Percentiles rank a stretch among this genome's conserved stretches.
Conservation (phyloP, 495 filamentous ascomycete species). For the Talaromyces borbonicus region DNA sequence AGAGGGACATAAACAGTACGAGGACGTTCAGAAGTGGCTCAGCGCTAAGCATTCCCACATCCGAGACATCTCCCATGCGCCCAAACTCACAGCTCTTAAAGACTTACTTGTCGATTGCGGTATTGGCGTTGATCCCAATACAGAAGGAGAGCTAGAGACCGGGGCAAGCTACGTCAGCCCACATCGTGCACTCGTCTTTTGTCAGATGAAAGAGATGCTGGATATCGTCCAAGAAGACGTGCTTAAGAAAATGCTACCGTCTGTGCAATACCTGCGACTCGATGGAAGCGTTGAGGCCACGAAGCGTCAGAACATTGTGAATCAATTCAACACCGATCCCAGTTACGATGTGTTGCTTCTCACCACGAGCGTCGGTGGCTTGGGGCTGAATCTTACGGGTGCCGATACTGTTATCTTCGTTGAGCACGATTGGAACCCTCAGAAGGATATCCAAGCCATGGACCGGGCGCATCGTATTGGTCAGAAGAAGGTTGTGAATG, state of each 20-base stretch:
- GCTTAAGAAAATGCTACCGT: conserved; percentile 72
- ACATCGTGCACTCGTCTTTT: conserved; percentile 93
- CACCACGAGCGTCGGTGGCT: conserved; percentile 88
- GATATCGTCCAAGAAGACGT: conserved; percentile 96
- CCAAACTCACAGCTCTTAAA: conserved; percentile 79
- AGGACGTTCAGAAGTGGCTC: conserved; percentile 67
- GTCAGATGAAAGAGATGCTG: conserved; percentile 99
- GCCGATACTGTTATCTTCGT: conserved; percentile 99
- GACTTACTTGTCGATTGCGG: conserved; percentile 93
- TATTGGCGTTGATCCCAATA: conserved; percentile 59
- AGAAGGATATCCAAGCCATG: conserved; percentile 98
- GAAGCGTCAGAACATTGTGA: conserved; percentile 90
- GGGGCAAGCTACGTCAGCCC: conserved; percentile 80
- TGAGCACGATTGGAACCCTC: conserved; percentile 99
- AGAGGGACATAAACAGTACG: conserved; percentile 82
- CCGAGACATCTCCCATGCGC: conserved; percentile 78
- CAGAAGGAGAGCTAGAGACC: conserved; percentile 48
- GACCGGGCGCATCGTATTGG: conserved; percentile 96
- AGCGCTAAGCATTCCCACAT: conserved; percentile 59
- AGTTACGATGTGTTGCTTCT: conserved; percentile 87
- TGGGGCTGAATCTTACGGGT: conserved; percentile 91
- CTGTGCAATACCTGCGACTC: conserved; percentile 78
- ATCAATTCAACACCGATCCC: conserved; percentile 95
- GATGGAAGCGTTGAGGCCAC: conserved; percentile 87
- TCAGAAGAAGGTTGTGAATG: conserved; percentile 99